These are phyloP conservation scores for Sophora flavescens DNA, from an alignment of 306 rosid species.

Conservation along the genomic window DNA sequence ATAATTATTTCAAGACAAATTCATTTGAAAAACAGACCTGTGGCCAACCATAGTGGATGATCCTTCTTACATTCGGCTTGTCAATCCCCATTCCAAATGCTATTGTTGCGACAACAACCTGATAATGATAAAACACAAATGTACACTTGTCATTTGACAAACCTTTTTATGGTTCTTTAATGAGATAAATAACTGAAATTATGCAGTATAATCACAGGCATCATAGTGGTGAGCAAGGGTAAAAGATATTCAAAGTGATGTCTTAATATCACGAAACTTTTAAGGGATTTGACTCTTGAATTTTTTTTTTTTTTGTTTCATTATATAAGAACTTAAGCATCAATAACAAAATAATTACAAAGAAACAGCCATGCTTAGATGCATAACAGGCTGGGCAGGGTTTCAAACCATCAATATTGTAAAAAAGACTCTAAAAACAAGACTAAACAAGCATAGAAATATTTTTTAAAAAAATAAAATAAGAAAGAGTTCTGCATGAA, in stretches of 20 bases:
- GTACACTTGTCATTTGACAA: background rate
- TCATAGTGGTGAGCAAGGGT: background rate
- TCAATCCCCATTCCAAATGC: slow-evolving; percentile 99
- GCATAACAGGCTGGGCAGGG: slow-evolving; percentile 18
- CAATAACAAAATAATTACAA: slow-evolving; percentile 11
- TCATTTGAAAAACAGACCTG: slow-evolving; percentile 64
- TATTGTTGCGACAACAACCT: slow-evolving; percentile 96
- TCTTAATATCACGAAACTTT: slow-evolving; percentile 12
- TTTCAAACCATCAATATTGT: slow-evolving; percentile 3
- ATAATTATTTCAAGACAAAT: slow-evolving; percentile 23
- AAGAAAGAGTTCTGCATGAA: background rate
- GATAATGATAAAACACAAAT: slow-evolving; percentile 38
- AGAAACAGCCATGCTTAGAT: slow-evolving; percentile 22
- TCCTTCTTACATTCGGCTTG: slow-evolving; percentile 87
- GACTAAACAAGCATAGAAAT: background rate
- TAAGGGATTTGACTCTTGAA: background rate
- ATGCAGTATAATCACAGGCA: background rate
- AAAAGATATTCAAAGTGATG: slow-evolving; percentile 20
- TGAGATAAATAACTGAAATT: slow-evolving; percentile 24
- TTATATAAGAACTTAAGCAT: slow-evolving; percentile 24
- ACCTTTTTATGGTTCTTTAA: slow-evolving; percentile 17
- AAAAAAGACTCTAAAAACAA: background rate
- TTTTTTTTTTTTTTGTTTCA: slow-evolving; percentile 2
- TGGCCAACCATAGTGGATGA: slow-evolving; percentile 99
- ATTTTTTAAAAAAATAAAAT: background rate